These are phyloP conservation scores for Aspergillus caelatus DNA, from an alignment of 2,329 filamentous ascomycete species.

Conservation along the genomic window DNA sequence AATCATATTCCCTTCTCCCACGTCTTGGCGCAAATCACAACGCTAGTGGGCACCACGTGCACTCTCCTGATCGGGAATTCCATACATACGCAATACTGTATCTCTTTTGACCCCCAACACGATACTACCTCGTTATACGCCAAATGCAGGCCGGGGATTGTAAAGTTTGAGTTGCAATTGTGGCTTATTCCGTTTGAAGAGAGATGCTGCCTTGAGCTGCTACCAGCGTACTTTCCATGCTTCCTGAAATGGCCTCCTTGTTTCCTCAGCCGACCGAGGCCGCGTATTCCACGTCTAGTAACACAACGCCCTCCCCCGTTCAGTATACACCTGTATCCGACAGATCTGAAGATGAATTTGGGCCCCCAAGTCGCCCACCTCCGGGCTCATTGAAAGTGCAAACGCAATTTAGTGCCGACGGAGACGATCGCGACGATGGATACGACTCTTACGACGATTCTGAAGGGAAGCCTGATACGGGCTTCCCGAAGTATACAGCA, in stretches of 20 bases:
- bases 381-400: conserved; percentile 33
- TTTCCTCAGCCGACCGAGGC: conserved; percentile 28
- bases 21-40: conserved; percentile 15
- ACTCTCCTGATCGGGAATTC: conserved; percentile 1
- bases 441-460: conserved; percentile 31
- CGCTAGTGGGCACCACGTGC: conserved; percentile 17
- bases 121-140: background rate
- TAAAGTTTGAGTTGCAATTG: background rate
- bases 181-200: background rate
- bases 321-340: conserved; percentile 41
- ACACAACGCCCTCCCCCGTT: conserved; percentile 25
- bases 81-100: background rate
- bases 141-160: background rate
- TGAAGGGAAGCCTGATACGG: conserved; percentile 16
- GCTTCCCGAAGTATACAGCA: conserved; percentile 42
- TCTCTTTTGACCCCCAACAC: background rate
- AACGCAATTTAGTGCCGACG: conserved; percentile 35
- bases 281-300: conserved; percentile 30
- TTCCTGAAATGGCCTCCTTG: conserved; percentile 27
- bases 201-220: conserved; percentile 6
- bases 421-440: conserved; percentile 27
- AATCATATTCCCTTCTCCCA: background rate
- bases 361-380: conserved; percentile 17
- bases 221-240: background rate
- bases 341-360: conserved; percentile 29